A percentile compares a stretch with the other conserved stretches of the same genome.
These are phyloP conservation scores for Oryza australiensis DNA, from an alignment of 176 grass and related monocot genomes.

Conservation along the genomic window DNA sequence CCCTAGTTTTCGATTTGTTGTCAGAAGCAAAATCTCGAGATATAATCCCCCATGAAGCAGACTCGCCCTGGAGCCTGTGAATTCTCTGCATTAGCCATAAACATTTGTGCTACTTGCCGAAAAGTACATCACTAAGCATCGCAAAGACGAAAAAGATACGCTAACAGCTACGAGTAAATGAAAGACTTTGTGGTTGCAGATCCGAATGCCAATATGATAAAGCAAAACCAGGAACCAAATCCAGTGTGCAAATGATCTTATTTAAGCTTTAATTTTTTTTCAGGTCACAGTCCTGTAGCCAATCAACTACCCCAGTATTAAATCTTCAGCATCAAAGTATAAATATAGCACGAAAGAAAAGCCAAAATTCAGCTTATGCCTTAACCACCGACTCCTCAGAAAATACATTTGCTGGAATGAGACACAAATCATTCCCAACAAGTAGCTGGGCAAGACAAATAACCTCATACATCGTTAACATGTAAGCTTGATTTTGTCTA, in stretches of 20 bases:
- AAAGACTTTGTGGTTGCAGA: conserved; percentile 4
- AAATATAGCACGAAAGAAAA: background rate
- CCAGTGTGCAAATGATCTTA: conserved; percentile 34
- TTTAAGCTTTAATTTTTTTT: background rate
- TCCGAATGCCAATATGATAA: conserved; percentile 7
- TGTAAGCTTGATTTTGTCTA: conserved; percentile 25
- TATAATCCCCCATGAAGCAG: background rate
- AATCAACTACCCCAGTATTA: conserved; percentile 20
- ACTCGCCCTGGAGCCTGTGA: background rate
- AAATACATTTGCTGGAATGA: conserved; percentile 2
- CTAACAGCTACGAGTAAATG: conserved; percentile 11
- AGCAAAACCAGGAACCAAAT: conserved; percentile 45
- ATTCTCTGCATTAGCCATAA: background rate
- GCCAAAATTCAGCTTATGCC: conserved; percentile 24
- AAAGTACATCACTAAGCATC: conserved; percentile 4
- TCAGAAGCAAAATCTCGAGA: background rate
- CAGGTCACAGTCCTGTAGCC: conserved; percentile 17
- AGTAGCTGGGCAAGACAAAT: conserved; percentile 30
- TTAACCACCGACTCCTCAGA: conserved; percentile 10
- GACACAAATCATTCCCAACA: conserved; percentile 18
- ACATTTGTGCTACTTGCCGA: conserved; percentile 11
- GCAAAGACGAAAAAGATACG: conserved; percentile 32
- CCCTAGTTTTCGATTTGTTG: background rate
- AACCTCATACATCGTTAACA: background rate
- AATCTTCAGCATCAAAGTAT: background rate